Evolutionary conservation across 441 rosid species (phyloP).

Genomic region (Eutrema salsugineum): DNA sequence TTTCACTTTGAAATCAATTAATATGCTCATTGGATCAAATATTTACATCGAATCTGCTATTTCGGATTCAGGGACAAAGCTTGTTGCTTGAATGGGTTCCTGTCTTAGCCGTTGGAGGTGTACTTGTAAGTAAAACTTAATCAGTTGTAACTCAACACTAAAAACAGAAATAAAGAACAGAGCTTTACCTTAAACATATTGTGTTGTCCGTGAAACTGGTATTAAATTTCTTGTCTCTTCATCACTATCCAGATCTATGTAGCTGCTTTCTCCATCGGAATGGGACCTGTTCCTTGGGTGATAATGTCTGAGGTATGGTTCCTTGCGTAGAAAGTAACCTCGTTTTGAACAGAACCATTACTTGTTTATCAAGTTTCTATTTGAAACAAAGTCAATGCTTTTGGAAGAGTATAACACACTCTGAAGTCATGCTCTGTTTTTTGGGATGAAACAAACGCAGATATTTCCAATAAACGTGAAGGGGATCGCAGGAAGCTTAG

Average conservation of each 20-base stretch:
- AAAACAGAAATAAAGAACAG: not conserved
- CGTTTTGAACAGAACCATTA: not conserved
- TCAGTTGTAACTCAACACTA: not conserved
- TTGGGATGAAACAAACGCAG: slow-evolving; percentile 37
- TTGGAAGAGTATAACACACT: not conserved
- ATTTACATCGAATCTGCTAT: not conserved
- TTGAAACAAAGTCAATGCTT: not conserved
- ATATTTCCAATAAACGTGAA: slow-evolving; percentile 82
- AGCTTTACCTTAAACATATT: not conserved
- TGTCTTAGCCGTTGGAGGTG: slow-evolving; percentile 61
- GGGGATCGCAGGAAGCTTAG: slow-evolving; percentile 88
- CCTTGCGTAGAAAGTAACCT: slow-evolving; percentile 1
- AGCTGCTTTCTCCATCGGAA: slow-evolving; percentile 75
- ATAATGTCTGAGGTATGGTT: slow-evolving; percentile 86
- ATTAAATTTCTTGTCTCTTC: not conserved
- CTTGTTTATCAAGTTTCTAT: slow-evolving; percentile 1
- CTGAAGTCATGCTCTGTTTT: not conserved
- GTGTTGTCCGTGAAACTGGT: not conserved
- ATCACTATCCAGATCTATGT: slow-evolving; percentile 47
- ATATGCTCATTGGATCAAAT: not conserved
- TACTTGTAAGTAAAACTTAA: slow-evolving; percentile 46
- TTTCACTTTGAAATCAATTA: not conserved
- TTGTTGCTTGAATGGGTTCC: slow-evolving; percentile 64
- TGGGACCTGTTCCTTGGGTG: slow-evolving; percentile 98
- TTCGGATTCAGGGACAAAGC: slow-evolving; percentile 44